Base-by-base conservation (phyloP, 371 early-diverging fungal genomes). In the Blakeslea trispora region DNA sequence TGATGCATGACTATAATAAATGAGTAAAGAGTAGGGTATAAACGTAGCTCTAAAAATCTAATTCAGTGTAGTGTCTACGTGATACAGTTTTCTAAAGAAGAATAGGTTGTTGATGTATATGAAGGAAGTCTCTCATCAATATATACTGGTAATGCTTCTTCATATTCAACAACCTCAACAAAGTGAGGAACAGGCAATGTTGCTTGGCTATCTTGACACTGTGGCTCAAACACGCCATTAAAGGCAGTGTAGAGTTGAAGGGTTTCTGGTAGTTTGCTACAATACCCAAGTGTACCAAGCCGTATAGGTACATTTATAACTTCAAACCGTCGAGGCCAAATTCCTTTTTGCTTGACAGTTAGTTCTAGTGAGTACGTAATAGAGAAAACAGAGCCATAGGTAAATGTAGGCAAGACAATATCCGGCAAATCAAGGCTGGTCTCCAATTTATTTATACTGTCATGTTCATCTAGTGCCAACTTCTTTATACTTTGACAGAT, bases 51-150 rank as follows among this genome's bases (percentile, higher is more conserved):
- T n/a, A n/a, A n/a, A n/a, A n/a, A n/a, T n/a, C n/a, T n/a, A n/a
- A n/a, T n/a, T n/a, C n/a, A 34, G 35, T 14, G 5, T 19, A 14
- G 18, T 15, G 34, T 50, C 37, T 37, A 50, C 22, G 37, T 50
- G 21, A 50, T 37, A 23, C 50, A 50, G 22, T 50, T 50, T 37
- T 14, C 7, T 37, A 6, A 11, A 13, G 2, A 37, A 10, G 37
- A 5, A 6, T 50, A 50, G 54, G 39, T 0, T 37, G 21, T 23
- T 14, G 41, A n/a, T 83, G 61, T 90, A 88, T 74, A 91, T 76
- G 73, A 52, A 59, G 66, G 92, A 82, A 42, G 61, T 86, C 69
- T 80, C 21, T 54, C 53, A 8, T 62, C 14, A 34, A 53, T 59
- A 22, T 74, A 74, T 0, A 59, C n/a, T 9, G 74, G 74, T 17